A percentile compares a stretch with the other conserved stretches of the same genome.
Conservation (phyloP, 352 stramenopile species). For the Globisporangium middletonii region DNA sequence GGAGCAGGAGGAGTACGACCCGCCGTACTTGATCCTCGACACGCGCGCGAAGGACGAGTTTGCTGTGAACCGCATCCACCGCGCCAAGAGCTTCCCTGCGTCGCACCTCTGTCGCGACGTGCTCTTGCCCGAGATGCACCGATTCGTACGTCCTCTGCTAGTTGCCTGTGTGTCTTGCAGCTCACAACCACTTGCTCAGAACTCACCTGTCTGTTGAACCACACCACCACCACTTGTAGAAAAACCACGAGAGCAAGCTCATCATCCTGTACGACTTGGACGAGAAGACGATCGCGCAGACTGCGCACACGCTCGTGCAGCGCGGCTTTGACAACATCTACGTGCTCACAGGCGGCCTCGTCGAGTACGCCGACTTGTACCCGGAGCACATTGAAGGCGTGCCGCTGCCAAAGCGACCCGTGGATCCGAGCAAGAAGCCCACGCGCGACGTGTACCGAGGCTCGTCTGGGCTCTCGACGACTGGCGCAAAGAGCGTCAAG, state of each 20-base stretch:
- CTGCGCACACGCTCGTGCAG: slow-evolving; percentile 66
- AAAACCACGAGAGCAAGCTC: slow-evolving; percentile 72
- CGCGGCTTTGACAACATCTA: slow-evolving; percentile 84
- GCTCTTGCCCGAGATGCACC: slow-evolving; percentile 66
- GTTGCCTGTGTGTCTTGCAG: neutral
- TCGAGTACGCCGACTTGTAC: slow-evolving; percentile 58
- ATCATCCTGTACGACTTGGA: slow-evolving; percentile 79
- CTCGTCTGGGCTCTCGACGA: slow-evolving; percentile 30
- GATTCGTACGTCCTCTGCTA: slow-evolving; percentile 33
- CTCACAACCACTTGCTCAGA: neutral
- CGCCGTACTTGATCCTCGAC: slow-evolving; percentile 69
- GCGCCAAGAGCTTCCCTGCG: slow-evolving; percentile 56
- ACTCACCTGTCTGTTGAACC: no score
- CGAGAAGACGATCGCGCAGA: slow-evolving; percentile 54
- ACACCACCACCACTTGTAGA: slow-evolving; percentile 17
- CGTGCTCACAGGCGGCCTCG: slow-evolving; percentile 59
- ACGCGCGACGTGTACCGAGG: slow-evolving; percentile 53
- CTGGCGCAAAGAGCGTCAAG: slow-evolving; percentile 42
- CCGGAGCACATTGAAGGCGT: slow-evolving; percentile 64
- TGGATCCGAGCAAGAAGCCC: slow-evolving; percentile 48
- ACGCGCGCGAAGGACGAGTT: slow-evolving; percentile 69
- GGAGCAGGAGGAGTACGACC: slow-evolving; percentile 71
- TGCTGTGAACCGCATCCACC: slow-evolving; percentile 58
- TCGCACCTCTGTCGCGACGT: slow-evolving; percentile 55
- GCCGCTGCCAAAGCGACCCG: slow-evolving; percentile 42